phyloP scores from a whole-genome alignment of 2,329 filamentous ascomycete species.

The Penicillium nordicum region DNA sequence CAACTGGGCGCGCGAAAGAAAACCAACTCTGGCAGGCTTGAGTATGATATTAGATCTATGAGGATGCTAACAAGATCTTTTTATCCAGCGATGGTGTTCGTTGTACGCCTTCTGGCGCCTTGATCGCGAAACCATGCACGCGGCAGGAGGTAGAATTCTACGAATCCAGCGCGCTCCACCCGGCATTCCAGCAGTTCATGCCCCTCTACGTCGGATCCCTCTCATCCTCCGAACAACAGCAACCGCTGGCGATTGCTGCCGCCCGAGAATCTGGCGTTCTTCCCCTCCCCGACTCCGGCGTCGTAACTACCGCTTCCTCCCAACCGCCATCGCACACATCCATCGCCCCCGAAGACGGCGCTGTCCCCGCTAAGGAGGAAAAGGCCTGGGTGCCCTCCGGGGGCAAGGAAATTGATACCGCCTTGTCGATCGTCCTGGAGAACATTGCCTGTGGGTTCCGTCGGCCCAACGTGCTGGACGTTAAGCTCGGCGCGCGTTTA shows the following conservation, averaged over 20 bases:
- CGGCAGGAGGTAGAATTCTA: constrained; percentile 85
- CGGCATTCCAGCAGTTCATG: constrained; percentile 74
- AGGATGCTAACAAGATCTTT: constrained; percentile 3
- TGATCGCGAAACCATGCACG: constrained; percentile 94
- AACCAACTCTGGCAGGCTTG: too few species aligned
- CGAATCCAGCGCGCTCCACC: constrained; percentile 66
- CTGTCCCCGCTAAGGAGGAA: constrained; percentile 20
- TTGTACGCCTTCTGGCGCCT: constrained; percentile 73
- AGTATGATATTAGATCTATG: not conserved
- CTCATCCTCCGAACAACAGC: constrained; percentile 56
- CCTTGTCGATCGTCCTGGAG: constrained; percentile 76
- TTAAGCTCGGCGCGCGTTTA: constrained; percentile 81
- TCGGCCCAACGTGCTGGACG: constrained; percentile 83
- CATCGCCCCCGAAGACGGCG: constrained; percentile 19
- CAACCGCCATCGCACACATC: constrained; percentile 25
- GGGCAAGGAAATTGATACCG: constrained; percentile 67
- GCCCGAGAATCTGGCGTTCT: constrained; percentile 49
- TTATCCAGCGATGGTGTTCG: constrained; percentile 76
- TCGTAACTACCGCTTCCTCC: constrained; percentile 6
- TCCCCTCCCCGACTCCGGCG: constrained; percentile 24
- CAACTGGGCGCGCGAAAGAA: not conserved
- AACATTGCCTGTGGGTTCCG: constrained; percentile 79
- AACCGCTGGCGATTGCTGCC: constrained; percentile 41
- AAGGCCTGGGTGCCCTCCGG: constrained; percentile 47
- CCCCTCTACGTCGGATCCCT: constrained; percentile 81